A percentile compares a stretch with the other conserved stretches of the same genome.
These are phyloP conservation scores for Argentina anserina DNA, from an alignment of 306 rosid species.

Conservation along the genomic window DNA sequence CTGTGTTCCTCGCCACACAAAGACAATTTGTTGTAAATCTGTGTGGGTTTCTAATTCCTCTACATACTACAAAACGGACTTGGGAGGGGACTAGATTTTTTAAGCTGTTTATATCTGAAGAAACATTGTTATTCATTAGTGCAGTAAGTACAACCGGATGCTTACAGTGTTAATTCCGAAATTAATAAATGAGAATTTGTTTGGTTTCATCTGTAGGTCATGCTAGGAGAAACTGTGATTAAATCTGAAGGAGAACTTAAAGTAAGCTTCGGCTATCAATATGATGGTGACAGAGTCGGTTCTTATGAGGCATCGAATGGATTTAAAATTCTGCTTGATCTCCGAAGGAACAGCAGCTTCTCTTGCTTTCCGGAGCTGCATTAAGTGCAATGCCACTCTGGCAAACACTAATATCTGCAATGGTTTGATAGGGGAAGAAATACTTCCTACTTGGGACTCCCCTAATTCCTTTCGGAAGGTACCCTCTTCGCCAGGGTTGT, in stretches of 20 bases:
- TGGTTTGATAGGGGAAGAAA: slow-evolving; percentile 83
- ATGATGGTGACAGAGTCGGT: slow-evolving; percentile 43
- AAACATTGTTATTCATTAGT: background rate
- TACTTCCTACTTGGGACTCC: slow-evolving; percentile 95
- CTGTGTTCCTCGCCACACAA: background rate
- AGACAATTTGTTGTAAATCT: background rate
- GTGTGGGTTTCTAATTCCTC: background rate
- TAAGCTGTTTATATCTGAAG: background rate
- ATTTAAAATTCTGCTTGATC: slow-evolving; percentile 38
- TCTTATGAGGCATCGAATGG: slow-evolving; percentile 37
- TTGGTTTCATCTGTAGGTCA: slow-evolving; percentile 16
- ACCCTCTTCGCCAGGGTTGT: slow-evolving; percentile 79
- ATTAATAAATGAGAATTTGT: slow-evolving; percentile 17
- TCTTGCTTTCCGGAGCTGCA: slow-evolving; percentile 99
- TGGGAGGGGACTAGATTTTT: background rate
- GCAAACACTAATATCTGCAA: slow-evolving; percentile 96
- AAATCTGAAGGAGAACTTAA: slow-evolving; percentile 70
- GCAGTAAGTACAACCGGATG: background rate
- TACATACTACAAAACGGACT: background rate
- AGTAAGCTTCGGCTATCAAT: slow-evolving; percentile 96
- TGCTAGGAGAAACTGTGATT: slow-evolving; percentile 42
- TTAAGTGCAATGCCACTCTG: slow-evolving; percentile 93
- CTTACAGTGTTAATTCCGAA: background rate
- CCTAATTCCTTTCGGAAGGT: slow-evolving; percentile 86
- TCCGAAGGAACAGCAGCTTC: slow-evolving; percentile 79